phyloP scores from a whole-genome alignment of 2,329 filamentous ascomycete species.

The Arthroderma sp. region DNA sequence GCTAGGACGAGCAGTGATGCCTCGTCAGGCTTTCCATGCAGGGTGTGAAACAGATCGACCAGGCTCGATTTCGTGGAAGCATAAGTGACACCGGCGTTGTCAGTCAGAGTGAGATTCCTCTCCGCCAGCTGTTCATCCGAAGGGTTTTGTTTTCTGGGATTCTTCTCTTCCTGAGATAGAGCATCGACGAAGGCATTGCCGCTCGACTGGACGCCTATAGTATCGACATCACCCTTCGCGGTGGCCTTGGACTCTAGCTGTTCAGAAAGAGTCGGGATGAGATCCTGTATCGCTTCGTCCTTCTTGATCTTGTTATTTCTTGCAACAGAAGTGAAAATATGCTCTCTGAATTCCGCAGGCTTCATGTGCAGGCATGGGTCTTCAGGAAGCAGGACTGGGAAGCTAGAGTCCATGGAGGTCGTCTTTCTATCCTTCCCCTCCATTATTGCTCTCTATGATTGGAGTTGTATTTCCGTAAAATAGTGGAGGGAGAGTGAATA shows the following conservation, averaged over 20 bases:
- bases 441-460: not conserved
- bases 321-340: slow-evolving; percentile 7
- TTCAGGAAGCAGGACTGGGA: slow-evolving; percentile 12
- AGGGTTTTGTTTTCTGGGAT: not conserved
- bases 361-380: slow-evolving; percentile 10
- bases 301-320: not conserved
- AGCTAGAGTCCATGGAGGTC: slow-evolving; percentile 12
- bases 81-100: slow-evolving; percentile 41
- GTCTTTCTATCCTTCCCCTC: not conserved
- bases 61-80: slow-evolving; percentile 37
- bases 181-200: slow-evolving; percentile 7
- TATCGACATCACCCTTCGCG: not conserved
- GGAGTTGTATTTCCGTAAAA: not conserved
- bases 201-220: not conserved
- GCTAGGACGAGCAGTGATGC: slow-evolving; percentile 24
- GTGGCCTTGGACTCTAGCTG: slow-evolving; percentile 11
- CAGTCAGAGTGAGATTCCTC: slow-evolving; percentile 35
- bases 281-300: not conserved
- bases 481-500: not conserved
- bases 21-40: slow-evolving; percentile 32
- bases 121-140: not conserved
- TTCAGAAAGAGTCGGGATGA: slow-evolving; percentile 24
- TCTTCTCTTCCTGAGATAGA: not conserved
- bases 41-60: slow-evolving; percentile 45
- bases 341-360: slow-evolving; percentile 6